Evolutionary conservation across 2,329 filamentous ascomycete genomes (phyloP), one percentile per base, ranked within the genome.

Genomic region (Gnomoniopsis smithogilvyi): DNA sequence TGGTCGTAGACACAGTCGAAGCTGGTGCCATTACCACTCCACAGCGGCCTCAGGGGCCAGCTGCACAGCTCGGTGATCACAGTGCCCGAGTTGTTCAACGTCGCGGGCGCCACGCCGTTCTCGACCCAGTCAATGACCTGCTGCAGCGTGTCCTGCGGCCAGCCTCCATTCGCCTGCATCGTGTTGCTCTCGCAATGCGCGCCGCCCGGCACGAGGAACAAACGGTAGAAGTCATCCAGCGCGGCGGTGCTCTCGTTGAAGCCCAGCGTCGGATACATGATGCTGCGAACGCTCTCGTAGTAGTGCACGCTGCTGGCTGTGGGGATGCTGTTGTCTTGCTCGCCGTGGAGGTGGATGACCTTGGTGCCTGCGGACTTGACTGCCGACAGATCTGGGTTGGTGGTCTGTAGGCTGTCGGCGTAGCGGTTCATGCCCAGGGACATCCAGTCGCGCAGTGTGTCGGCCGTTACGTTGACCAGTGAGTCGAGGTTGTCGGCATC

Each of bases 191-290:
- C 8, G 62, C 79, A 81, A 64, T 80, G 78, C 0, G 59, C 66
- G 76, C 79, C 79, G 0, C 77, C 77, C 10, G 76, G 74, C 45
- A 80, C 73, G 7, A 70, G 68, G 66, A 80, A 80, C 63, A 79
- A 74, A 6, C 67, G 63, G 69, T 78, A 84, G 66, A 78, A 76
- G 19, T 78, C 74, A 4, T 77, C 78, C 38, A 78, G 73, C 10
- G 64, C 54, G 3, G 22, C 47, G 24, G 10, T 15, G 15, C 12
- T 22, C 19, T 43, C 46, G 46, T 69, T 56, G 47, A 69, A 70
- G 56, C 67, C 68, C 46, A 66, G 50, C 6, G 60, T 65, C 3
- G 69, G 68, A 41, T 68, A 68, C 54, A 51, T 33, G 15, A 33
- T 51, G 19, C 36, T 4, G 17, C 36, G 45, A 3, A 56, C 36